A percentile compares a stretch with the other conserved stretches of the same genome.
Conservation (phyloP, 352 stramenopile genomes). For the Phytophthora boehmeriae region DNA sequence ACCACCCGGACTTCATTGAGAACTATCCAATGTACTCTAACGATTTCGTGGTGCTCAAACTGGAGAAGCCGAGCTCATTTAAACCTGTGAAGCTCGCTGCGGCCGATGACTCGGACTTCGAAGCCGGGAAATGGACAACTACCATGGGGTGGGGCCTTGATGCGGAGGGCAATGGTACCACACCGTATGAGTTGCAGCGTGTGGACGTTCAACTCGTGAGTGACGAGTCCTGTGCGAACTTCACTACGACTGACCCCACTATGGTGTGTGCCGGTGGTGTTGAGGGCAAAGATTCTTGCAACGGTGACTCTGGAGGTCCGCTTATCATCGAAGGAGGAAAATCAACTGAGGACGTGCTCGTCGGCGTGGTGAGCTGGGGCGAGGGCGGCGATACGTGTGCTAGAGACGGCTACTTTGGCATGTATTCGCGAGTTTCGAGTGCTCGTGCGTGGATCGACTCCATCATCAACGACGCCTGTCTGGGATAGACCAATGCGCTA, state of each 20-base stretch:
- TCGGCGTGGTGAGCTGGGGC: too few relatives aligned
- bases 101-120: constrained; percentile 15
- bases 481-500: too few relatives aligned
- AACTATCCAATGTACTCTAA: constrained; percentile 29
- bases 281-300: neutral
- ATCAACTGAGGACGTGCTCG: too few relatives aligned
- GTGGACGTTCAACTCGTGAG: constrained; percentile 15
- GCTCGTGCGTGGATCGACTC: neutral
- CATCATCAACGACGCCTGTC: too few relatives aligned
- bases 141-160: constrained; percentile 32
- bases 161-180: constrained; percentile 4
- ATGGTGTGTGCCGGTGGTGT: neutral
- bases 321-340: neutral
- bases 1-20: constrained; percentile 45
- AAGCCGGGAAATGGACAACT: constrained; percentile 19
- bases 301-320: neutral
- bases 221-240: constrained; percentile 15
- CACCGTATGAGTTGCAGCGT: constrained; percentile 17
- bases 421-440: neutral
- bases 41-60: constrained; percentile 42
- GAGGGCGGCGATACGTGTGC: too few relatives aligned
- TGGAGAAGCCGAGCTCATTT: constrained; percentile 25
- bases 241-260: neutral
- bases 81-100: constrained; percentile 34
- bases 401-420: too few relatives aligned